Evolutionary conservation across 306 rosid species (phyloP), one percentile per base, ranked within the genome.

Genomic region (Acacia acuminata): DNA sequence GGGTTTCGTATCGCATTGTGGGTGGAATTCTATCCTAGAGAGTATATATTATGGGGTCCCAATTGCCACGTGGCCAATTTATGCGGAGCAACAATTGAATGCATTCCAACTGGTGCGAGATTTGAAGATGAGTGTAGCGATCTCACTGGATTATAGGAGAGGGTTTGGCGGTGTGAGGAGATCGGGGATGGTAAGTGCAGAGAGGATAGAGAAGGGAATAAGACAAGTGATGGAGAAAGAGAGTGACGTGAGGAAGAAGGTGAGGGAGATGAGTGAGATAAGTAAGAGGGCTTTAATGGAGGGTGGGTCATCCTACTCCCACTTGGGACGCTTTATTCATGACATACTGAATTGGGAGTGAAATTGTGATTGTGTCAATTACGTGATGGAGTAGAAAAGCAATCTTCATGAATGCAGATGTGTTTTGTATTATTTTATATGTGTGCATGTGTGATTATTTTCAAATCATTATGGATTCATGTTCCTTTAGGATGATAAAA

Each of bases 141-240:
- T 66, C 12, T 13, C 12, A 7, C 34, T 34, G n/a, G 71, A 66
- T 66, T 34, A 30, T 4, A 32, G 43, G 42, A 8, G 0, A 32
- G 22, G 2, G 8, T 3, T 6, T 4, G 22, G 44, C 0, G 3
- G 2, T 7, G 43, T 3, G 19, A 7, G 84, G 66, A 34, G 79
- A 51, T 7, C 86, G 58, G 2, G 42, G 84, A 22, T 19, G 11
- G 9, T 61, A 61, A 61, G 67, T 61, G 67, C 36, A 12, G 67
- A 24, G 67, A 61, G 8, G 27, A 61, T 61, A 24, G 17, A 24
- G 67, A 25, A 12, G 13, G 36, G 17, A 4, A 61, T 61, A 13
- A 73, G 58, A 17, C 3, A 42, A 11, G 43, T 80, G 71, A 85
- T 87, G 83, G 85, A 82, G 63, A 25, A 12, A 25, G 36, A 61